Evolutionary conservation across 176 grass and related monocot genomes (phyloP), one percentile per base, ranked within the genome.

Genomic region (Ensete ventricosum): DNA sequence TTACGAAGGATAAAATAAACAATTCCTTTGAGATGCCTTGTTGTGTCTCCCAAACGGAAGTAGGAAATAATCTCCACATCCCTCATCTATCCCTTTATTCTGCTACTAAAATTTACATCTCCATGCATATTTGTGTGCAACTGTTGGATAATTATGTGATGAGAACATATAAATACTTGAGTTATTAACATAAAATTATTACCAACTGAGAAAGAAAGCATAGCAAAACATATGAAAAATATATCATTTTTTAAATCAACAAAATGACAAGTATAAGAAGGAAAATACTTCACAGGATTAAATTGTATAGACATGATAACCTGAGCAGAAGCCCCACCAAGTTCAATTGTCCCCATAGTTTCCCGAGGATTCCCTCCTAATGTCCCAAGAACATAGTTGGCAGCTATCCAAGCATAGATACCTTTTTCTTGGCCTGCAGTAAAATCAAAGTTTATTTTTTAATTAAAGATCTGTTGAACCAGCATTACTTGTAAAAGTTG

Each of bases 351-450:
- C 73, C 73, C 73, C 14, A 17, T 12, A 27, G 73, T 76, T 60
- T 76, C 54, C 10, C 50, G 9, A 76, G 19, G 73, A 76, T 76
- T 20, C 50, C 26, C 9, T 62, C 55, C 73, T 76, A 76, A 50
- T 48, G 54, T 76, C 14, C 73, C 73, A 43, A 76, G 73, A 25
- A 50, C 73, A 76, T 76, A 62, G 55, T 76, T 76, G 29, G 73
- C 55, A 50, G 73, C 73, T 48, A 76, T 27, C 73, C 73, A 76
- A 50, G 73, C 73, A 76, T 76, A 76, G 9, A 62, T 62, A 10
- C 73, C 73, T 50, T 62, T 60, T 22, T 62, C 54, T 21, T 58
- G 55, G 20, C 73, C 73, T 76, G 73, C 16, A 62, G 1, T 20
- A 62, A 25, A 72, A 23, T 49, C 10, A 71, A 20, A 7, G 5